phyloP scores from a whole-genome alignment of 805 yeast genomes.

The Yamadazyma ubonensis region DNA sequence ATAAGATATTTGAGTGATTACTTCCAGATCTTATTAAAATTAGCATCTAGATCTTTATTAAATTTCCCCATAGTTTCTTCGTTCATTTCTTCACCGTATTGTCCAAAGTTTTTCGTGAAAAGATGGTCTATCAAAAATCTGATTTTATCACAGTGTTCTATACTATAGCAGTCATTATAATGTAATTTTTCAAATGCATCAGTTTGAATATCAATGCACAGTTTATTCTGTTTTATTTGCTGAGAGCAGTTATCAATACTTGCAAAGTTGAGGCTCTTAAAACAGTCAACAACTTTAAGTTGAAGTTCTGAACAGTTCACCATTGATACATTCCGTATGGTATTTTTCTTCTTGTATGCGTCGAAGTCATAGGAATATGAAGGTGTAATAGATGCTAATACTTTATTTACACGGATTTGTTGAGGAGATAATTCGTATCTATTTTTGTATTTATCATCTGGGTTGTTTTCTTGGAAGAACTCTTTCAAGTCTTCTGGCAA shows the following conservation, averaged over 20 bases:
- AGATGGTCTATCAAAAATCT: conserved; percentile 35
- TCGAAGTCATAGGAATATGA: conserved; percentile 29
- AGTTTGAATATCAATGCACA: conserved; percentile 36
- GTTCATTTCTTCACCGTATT: conserved; percentile 28
- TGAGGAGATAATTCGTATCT: conserved; percentile 26
- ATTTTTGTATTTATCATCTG: conserved; percentile 23
- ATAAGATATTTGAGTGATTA: conserved; percentile 29
- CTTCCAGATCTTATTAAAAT: conserved; percentile 35
- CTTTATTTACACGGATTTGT: conserved; percentile 26
- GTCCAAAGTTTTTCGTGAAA: conserved; percentile 38
- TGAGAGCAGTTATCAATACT: conserved; percentile 28
- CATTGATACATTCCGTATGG: conserved; percentile 23
- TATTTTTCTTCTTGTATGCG: conserved; percentile 29
- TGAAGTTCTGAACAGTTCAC: conserved; percentile 44
- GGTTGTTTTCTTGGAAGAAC: conserved; percentile 32
- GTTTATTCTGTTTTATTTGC: conserved; percentile 26
- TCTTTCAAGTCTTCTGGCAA: conserved; percentile 32
- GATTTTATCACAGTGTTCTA: conserved; percentile 37
- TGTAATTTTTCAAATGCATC: conserved; percentile 32
- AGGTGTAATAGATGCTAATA: conserved; percentile 19
- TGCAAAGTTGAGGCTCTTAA: conserved; percentile 30
- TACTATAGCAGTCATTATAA: conserved; percentile 36
- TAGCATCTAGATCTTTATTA: conserved; percentile 28
- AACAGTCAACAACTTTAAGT: conserved; percentile 35
- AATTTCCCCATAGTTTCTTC: conserved; percentile 28